Conservation (phyloP, 139 green algal genomes). For the Chlorella sp. region DNA sequence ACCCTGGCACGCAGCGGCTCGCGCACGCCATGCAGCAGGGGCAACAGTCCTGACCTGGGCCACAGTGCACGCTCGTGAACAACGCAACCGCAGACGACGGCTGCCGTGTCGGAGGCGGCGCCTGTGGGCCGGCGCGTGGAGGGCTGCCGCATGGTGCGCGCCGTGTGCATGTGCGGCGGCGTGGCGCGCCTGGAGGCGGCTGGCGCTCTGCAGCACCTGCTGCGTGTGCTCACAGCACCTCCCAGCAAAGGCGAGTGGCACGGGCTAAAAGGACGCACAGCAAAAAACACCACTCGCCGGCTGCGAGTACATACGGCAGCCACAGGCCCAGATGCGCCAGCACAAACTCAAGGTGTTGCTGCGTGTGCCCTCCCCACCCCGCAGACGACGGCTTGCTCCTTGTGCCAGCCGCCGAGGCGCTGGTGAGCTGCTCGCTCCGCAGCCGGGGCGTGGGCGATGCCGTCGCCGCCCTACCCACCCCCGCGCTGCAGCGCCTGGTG, state of each 20-base stretch:
- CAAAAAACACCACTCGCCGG: too few species aligned
- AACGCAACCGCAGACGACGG: background rate
- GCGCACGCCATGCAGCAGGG: background rate
- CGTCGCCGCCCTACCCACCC: background rate
- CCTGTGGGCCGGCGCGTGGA: background rate
- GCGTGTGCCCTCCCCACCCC: too few species aligned
- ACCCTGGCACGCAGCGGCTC: background rate
- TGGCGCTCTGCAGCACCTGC: background rate
- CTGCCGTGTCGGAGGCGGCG: background rate
- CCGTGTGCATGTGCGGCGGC: background rate
- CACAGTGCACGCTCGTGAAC: too few species aligned
- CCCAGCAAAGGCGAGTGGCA: too few species aligned
- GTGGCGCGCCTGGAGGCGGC: background rate
- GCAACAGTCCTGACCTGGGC: background rate
- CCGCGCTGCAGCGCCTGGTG: background rate
- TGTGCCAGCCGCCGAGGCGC: background rate
- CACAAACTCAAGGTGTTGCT: too few species aligned
- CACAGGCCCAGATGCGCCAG: too few species aligned
- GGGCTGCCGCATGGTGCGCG: slow-evolving; percentile 1
- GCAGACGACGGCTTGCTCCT: too few species aligned
- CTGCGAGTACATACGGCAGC: too few species aligned
- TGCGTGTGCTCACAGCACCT: background rate
- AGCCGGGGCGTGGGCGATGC: background rate
- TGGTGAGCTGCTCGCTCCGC: background rate
- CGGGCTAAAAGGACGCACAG: too few species aligned